A percentile compares a stretch with the other conserved stretches of the same genome.
Conservation (phyloP, 495 filamentous ascomycete species). For the Daldinia caldariorum region DNA sequence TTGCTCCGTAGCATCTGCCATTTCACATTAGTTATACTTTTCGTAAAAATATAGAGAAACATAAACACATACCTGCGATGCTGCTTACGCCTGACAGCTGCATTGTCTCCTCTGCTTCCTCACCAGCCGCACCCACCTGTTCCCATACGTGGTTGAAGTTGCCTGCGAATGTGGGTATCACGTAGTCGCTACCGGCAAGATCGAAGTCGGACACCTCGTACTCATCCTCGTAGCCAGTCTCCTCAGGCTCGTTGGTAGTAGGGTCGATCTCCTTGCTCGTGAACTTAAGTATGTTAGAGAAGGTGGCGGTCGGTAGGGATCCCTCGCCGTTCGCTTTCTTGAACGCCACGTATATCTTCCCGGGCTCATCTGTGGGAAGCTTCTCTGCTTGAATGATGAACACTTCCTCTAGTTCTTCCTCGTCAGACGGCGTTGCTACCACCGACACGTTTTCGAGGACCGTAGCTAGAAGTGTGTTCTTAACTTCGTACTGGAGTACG, state of each 20-base stretch:
- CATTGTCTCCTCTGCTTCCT: constrained; percentile 91
- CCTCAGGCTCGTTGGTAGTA: constrained; percentile 90
- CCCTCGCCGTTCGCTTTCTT: constrained; percentile 78
- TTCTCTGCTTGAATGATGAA: constrained; percentile 91
- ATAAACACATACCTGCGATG: constrained; percentile 83
- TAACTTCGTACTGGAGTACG: constrained; percentile 96
- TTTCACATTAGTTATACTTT: constrained; percentile 51
- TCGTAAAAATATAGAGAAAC: constrained; percentile 43
- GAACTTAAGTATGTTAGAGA: constrained; percentile 95
- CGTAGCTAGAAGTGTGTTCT: constrained; percentile 93
- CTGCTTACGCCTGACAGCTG: constrained; percentile 90
- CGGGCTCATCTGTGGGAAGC: constrained; percentile 81
- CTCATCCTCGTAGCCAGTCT: constrained; percentile 93
- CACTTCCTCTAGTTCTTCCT: constrained; percentile 84
- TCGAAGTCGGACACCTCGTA: constrained; percentile 97
- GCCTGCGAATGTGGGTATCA: constrained; percentile 90
- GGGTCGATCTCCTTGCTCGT: constrained; percentile 98
- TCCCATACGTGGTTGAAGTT: constrained; percentile 99
- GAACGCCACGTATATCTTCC: constrained; percentile 95
- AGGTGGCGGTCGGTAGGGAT: constrained; percentile 76
- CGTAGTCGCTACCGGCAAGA: constrained; percentile 88
- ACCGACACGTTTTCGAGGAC: constrained; percentile 92
- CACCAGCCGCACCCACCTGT: constrained; percentile 85
- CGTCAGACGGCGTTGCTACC: constrained; percentile 82
- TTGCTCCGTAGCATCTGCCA: constrained; percentile 90